Percentiles rank a stretch among this genome's conserved stretches.
These are phyloP conservation scores for Stephania yunnanensis DNA, from an alignment of 164 flowering plant genomes.

Conservation along the genomic window DNA sequence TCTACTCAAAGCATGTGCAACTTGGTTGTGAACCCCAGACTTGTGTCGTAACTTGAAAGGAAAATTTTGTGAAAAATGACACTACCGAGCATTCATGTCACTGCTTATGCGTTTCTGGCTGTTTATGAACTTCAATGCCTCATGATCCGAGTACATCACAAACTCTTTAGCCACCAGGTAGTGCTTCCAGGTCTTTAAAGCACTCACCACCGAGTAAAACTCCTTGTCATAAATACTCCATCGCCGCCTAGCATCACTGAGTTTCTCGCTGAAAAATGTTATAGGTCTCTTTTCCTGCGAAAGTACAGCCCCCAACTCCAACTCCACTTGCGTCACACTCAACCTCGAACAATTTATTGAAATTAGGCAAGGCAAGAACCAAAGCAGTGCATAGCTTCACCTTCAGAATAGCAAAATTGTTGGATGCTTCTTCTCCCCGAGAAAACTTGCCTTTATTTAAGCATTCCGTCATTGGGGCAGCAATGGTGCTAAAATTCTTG, in stretches of 20 bases:
- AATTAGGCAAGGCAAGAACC: not conserved
- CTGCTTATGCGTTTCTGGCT: not conserved
- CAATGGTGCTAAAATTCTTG: not conserved
- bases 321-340: slow-evolving; percentile 1
- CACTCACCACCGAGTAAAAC: slow-evolving; percentile 6
- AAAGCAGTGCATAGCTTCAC: not conserved
- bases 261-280: not conserved
- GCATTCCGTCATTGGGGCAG: not conserved
- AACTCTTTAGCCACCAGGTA: slow-evolving; percentile 1
- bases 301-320: not conserved
- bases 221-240: slow-evolving; percentile 12
- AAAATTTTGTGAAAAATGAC: slow-evolving; percentile 1
- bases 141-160: slow-evolving; percentile 2
- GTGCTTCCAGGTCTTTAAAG: slow-evolving; percentile 6
- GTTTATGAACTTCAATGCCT: slow-evolving; percentile 9
- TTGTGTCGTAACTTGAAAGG: not conserved
- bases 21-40: not conserved
- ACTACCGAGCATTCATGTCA: slow-evolving; percentile 13
- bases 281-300: not conserved
- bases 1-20: slow-evolving; percentile 14
- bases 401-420: slow-evolving; percentile 1
- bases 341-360: not conserved
- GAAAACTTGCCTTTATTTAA: not conserved
- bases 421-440: not conserved
- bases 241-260: not conserved